These are phyloP conservation scores for Globisporangium paroecandrum DNA, from an alignment of 352 stramenopile species.

Conservation along the genomic window DNA sequence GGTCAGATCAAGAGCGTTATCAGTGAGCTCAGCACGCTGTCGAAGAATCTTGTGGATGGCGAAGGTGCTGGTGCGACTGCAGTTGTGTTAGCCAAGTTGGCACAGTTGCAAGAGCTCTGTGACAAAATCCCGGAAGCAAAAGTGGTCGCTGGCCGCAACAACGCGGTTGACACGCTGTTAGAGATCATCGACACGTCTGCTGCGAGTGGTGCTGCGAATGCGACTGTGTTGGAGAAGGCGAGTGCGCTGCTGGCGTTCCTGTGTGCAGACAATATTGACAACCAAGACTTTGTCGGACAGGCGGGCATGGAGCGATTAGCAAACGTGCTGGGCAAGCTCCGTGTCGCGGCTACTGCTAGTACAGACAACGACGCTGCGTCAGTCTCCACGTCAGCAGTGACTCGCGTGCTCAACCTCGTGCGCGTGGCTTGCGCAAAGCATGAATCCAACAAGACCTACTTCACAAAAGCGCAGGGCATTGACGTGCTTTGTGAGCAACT, in stretches of 20 bases:
- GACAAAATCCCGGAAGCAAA: conserved; percentile 48
- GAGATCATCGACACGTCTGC: conserved; percentile 26
- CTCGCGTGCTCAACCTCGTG: conserved; percentile 29
- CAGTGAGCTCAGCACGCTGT: conserved; percentile 11
- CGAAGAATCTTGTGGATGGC: neutral
- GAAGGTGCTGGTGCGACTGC: conserved; percentile 10
- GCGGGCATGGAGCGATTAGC: conserved; percentile 38
- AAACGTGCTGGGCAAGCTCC: conserved; percentile 1
- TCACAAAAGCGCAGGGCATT: conserved; percentile 47
- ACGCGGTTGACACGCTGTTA: conserved; percentile 47
- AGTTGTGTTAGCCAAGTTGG: conserved; percentile 11
- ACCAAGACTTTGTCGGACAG: conserved; percentile 58
- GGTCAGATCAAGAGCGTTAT: conserved; percentile 36
- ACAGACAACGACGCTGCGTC: neutral
- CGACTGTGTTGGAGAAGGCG: conserved; percentile 7
- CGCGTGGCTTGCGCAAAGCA: conserved; percentile 54
- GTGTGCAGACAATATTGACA: conserved; percentile 48
- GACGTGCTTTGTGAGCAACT: conserved; percentile 36
- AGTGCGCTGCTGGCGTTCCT: conserved; percentile 29
- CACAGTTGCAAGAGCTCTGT: conserved; percentile 32
- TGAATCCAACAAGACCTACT: conserved; percentile 65
- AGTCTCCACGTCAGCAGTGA: neutral
- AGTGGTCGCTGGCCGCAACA: conserved; percentile 57
- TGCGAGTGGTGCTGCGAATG: conserved; percentile 6
- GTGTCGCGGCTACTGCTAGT: neutral